Conservation (phyloP, 75 land plant genomes). For the Gnetum montanum region DNA sequence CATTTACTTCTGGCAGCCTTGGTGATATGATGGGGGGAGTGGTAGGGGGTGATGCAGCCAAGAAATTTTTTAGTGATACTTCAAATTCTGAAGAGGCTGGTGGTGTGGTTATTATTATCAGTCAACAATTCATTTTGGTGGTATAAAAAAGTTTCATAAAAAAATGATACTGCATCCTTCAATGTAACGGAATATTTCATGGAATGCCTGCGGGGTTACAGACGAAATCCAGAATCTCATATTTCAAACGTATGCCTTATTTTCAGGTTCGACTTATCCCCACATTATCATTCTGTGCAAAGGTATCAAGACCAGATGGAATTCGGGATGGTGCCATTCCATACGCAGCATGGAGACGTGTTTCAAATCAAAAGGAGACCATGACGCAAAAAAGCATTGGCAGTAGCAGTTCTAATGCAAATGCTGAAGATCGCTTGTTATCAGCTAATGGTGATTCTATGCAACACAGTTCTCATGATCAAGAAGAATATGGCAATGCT, state of each 20-base stretch:
- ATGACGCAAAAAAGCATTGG: constrained; percentile 16
- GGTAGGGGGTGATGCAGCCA: constrained; percentile 65
- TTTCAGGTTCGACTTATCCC: constrained; percentile 70
- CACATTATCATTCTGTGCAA: constrained; percentile 52
- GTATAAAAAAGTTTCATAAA: too few species aligned
- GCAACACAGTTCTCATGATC: background rate
- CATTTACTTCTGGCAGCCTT: constrained; percentile 27
- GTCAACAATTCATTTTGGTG: constrained; percentile 81
- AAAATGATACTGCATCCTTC: too few species aligned
- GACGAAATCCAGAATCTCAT: too few species aligned
- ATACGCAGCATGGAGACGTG: constrained; percentile 85
- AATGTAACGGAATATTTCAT: too few species aligned
- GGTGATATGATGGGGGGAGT: constrained; percentile 72
- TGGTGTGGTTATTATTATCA: constrained; percentile 82
- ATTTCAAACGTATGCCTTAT: too few species aligned
- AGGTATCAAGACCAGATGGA: constrained; percentile 73
- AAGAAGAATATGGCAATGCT: constrained; percentile 34
- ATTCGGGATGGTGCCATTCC: constrained; percentile 92
- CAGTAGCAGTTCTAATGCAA: constrained; percentile 9
- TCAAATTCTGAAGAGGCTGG: constrained; percentile 50
- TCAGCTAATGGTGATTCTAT: background rate
- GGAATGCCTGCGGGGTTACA: too few species aligned
- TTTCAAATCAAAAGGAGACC: constrained; percentile 15
- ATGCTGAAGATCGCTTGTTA: constrained; percentile 1
- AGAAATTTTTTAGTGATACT: constrained; percentile 73